Base-by-base conservation (phyloP, 1,139 yeast genomes). In the Martiniozyma asiatica region DNA sequence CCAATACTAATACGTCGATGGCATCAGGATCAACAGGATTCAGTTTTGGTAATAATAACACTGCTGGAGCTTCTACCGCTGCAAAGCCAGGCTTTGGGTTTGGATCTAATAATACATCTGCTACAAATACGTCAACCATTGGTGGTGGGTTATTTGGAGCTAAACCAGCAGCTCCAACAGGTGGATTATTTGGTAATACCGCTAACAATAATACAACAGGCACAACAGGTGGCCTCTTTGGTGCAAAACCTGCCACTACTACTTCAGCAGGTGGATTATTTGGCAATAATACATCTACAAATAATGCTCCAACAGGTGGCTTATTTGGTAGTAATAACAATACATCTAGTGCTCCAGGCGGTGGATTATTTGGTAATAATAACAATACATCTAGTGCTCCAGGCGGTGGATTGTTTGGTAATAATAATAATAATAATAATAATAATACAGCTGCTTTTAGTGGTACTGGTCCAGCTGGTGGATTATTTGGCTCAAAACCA, bases 341-440 rank as follows among this genome's bases (percentile, higher is more conserved):
- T 12, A 24, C 39, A 28, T 17, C 27, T 11, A 17, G 11, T 14
- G 14, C 25, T 5, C 15, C 32, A 20, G 13, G 48, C 8, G 59
- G 57, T 11, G 59, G 61, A 5, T 39, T 58, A 12, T 58, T 58
- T 29, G 26, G 27, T 40, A 59, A 59, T 12, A n/a, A n/a, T n/a
- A n/a, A n/a, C n/a, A n/a, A n/a, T n/a, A n/a, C n/a, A n/a, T n/a
- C n/a, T 37, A 40, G n/a, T 23, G n/a, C 35, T 9, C 12, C 26
- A 11, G 13, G 20, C n/a, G 29, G 31, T 6, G 29, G 33, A 8
- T 13, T 29, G 8, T 22, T 26, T 48, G 63, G 62, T n/a, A 37
- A 43, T 22, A 53, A 45, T 31, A 49, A 37, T 29, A 25, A 11
- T 21, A 18, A 27, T 15, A 16, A 21, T 30, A 17, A n/a, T n/a